Evolutionary conservation across 2,329 filamentous ascomycete genomes (phyloP).

Genomic region (Xylaria sp.): DNA sequence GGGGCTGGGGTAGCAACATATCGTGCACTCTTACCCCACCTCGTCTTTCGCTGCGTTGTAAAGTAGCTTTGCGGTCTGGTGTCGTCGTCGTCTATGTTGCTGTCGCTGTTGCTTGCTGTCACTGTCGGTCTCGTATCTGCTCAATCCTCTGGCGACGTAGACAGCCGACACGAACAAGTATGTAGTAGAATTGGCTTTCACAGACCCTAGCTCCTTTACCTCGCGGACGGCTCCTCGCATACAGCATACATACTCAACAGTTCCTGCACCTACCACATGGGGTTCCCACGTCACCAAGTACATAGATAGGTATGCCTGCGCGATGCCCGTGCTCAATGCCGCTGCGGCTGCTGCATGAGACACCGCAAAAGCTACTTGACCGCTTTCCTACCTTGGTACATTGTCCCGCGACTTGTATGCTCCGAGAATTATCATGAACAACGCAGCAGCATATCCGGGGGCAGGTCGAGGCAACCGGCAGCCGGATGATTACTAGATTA

Average conservation of each 20-base stretch:
- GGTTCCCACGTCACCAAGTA: conserved; percentile 33
- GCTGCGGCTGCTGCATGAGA: conserved; percentile 20
- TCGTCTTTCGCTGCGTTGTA: conserved; percentile 22
- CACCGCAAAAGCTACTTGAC: conserved; percentile 16
- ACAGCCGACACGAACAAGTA: conserved; percentile 23
- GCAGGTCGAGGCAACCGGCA: conserved; percentile 48
- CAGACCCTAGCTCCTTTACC: conserved; percentile 1
- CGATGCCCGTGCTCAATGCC: conserved; percentile 26
- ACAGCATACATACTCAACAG: conserved; percentile 24
- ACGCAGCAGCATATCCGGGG: conserved; percentile 36
- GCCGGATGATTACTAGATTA: conserved; percentile 32
- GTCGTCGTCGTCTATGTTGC: conserved; percentile 15
- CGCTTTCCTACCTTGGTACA: background rate
- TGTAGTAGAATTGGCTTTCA: conserved; percentile 1
- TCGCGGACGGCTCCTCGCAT: conserved; percentile 31
- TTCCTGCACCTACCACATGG: conserved; percentile 32
- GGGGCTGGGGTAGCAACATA: conserved; percentile 40
- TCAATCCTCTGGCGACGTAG: conserved; percentile 31
- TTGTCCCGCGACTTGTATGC: conserved; percentile 17
- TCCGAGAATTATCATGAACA: conserved; percentile 33
- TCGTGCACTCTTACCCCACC: conserved; percentile 36
- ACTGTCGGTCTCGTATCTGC: conserved; percentile 17
- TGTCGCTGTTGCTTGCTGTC: conserved; percentile 17
- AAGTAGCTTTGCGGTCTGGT: background rate
- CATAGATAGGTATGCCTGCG: conserved; percentile 14